Evolutionary conservation across 306 rosid genomes (phyloP).

Genomic region (Dryas drummondii): DNA sequence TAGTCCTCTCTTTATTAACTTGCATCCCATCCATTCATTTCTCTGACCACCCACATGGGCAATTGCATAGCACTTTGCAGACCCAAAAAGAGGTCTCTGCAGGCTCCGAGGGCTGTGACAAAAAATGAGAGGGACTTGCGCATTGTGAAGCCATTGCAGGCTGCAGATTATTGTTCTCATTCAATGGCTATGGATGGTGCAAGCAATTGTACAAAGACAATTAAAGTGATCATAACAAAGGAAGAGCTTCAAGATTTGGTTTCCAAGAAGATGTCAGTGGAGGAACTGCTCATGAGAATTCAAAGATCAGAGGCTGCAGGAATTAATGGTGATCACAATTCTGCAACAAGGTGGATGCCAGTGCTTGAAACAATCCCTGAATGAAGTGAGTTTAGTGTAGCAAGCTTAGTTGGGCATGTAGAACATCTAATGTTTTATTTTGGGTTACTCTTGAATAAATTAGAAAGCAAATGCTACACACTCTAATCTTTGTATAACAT

Average conservation of each 20-base stretch:
- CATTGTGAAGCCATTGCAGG: constrained; percentile 1
- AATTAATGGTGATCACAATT: neutral
- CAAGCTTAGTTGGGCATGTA: too few species aligned
- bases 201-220: constrained; percentile 38
- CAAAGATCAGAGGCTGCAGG: constrained; percentile 8
- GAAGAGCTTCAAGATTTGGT: constrained; percentile 53
- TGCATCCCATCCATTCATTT: constrained; percentile 5
- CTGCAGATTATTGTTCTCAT: neutral
- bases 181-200: neutral
- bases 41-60: neutral
- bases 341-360: constrained; percentile 32
- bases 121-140: neutral
- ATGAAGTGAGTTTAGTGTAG: constrained; percentile 29
- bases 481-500: neutral
- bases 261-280: constrained; percentile 43
- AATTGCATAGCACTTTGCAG: neutral
- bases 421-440: neutral
- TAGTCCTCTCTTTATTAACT: neutral
- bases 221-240: constrained; percentile 60
- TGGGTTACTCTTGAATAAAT: neutral
- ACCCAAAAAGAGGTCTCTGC: neutral
- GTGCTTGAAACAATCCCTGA: constrained; percentile 62
- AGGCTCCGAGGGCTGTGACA: neutral
- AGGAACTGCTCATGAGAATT: constrained; percentile 43
- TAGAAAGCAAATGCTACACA: neutral